These are phyloP conservation scores for Gossypium stocksii DNA, from an alignment of 345 rosid species.

Conservation along the genomic window DNA sequence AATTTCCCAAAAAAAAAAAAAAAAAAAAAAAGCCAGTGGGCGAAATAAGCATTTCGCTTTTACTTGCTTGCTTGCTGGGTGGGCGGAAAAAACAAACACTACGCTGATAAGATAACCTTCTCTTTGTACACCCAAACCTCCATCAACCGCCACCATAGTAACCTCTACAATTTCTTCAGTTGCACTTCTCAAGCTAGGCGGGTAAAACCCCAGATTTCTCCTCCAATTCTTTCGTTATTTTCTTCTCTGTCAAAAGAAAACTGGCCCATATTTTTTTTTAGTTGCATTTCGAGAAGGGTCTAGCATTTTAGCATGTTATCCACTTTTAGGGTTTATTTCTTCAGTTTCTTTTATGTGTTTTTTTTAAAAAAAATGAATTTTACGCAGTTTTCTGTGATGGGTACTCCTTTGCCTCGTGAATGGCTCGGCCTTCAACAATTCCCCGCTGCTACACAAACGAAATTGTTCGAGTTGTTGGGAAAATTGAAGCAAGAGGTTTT, in stretches of 20 bases:
- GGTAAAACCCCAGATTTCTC: neutral
- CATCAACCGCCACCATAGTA: neutral
- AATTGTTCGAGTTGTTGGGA: slow-evolving; percentile 53
- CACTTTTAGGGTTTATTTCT: neutral
- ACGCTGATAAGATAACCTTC: slow-evolving; percentile 8
- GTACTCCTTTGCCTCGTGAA: slow-evolving; percentile 49
- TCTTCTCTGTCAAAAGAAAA: neutral
- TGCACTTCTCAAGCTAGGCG: neutral
- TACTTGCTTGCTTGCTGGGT: neutral
- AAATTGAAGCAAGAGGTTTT: slow-evolving; percentile 71
- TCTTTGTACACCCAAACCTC: neutral
- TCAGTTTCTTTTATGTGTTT: neutral
- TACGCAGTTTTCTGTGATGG: slow-evolving; percentile 32
- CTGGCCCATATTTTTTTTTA: neutral
- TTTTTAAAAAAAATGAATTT: neutral
- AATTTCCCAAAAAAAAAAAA: too few species aligned
- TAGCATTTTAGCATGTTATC: neutral
- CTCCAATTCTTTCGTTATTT: neutral
- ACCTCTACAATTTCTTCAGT: neutral
- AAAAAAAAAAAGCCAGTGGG: too few species aligned
- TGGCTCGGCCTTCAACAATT: slow-evolving; percentile 77
- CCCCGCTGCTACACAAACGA: slow-evolving; percentile 62
- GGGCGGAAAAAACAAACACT: slow-evolving; percentile 10
- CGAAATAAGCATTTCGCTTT: neutral
- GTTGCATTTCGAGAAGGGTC: neutral